Evolutionary conservation across 768 basidiomycete genomes (phyloP).

Genomic region (Termitomyces sp.): DNA sequence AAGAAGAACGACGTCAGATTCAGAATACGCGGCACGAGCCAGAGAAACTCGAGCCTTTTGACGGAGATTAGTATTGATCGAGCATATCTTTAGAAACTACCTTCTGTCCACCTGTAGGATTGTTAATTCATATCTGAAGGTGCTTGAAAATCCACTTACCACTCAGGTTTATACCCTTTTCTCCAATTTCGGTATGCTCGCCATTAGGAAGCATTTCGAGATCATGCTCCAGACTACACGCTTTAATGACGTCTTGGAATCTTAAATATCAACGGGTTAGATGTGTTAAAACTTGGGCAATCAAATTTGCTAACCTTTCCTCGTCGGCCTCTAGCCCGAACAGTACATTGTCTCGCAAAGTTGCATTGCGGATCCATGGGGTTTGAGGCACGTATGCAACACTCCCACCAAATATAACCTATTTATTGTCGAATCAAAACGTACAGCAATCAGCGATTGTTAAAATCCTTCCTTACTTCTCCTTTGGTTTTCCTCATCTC

Average conservation of each 20-base stretch:
- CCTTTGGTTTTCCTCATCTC: constrained; percentile 66
- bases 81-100: constrained; percentile 14
- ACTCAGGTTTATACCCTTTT: constrained; percentile 71
- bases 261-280: constrained; percentile 22
- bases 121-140: not conserved
- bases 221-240: constrained; percentile 71
- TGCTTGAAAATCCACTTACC: constrained; percentile 30
- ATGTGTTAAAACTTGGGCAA: not conserved
- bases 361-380: constrained; percentile 67
- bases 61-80: not conserved
- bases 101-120: constrained; percentile 33
- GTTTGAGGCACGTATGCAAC: constrained; percentile 58
- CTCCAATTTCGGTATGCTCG: constrained; percentile 69
- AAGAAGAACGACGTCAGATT: constrained; percentile 68
- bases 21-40: constrained; percentile 76
- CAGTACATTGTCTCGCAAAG: constrained; percentile 68
- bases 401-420: constrained; percentile 51
- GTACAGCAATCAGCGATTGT: not conserved
- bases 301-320: constrained; percentile 28
- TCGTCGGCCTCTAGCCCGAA: constrained; percentile 69
- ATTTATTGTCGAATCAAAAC: not conserved
- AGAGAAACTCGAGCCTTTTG: constrained; percentile 65
- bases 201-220: constrained; percentile 68
- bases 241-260: constrained; percentile 52
- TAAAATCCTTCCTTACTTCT: constrained; percentile 33